These are phyloP conservation scores for Metarhizium humberi DNA, from an alignment of 2,329 filamentous ascomycete species.

Conservation along the genomic window DNA sequence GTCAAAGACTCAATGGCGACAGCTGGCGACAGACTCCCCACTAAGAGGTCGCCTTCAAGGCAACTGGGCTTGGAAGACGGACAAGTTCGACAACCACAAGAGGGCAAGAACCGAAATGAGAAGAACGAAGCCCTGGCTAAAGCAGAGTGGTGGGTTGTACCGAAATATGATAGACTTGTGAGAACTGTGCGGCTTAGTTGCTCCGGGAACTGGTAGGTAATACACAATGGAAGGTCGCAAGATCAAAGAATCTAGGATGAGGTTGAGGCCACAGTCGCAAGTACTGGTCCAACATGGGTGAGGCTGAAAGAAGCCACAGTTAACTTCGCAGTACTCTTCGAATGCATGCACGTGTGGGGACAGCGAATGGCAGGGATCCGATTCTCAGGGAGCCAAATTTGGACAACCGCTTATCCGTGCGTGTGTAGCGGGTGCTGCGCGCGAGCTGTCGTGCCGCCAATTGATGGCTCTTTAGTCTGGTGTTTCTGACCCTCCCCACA, in stretches of 20 bases:
- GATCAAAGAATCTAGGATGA: background rate
- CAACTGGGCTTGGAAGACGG: slow-evolving; percentile 1
- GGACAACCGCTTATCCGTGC: too few relatives aligned
- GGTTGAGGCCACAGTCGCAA: slow-evolving; percentile 28
- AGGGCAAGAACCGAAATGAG: background rate
- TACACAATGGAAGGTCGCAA: slow-evolving; percentile 1
- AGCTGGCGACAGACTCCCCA: background rate
- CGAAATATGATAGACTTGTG: background rate
- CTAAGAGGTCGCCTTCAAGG: background rate
- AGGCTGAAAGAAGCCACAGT: background rate
- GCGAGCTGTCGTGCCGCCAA: too few relatives aligned
- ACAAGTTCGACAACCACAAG: background rate
- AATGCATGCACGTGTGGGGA: background rate
- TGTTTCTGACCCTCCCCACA: too few relatives aligned
- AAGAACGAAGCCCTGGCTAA: background rate
- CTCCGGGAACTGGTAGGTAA: background rate
- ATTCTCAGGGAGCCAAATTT: background rate
- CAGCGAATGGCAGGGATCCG: slow-evolving; percentile 3
- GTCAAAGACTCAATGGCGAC: background rate
- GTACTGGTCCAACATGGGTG: slow-evolving; percentile 7
- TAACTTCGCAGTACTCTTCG: too few relatives aligned
- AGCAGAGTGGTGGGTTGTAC: background rate
- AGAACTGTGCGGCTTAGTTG: background rate
- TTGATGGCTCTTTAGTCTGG: too few relatives aligned
- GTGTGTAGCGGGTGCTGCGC: too few relatives aligned